These are phyloP conservation scores for Leptographium radiaticola DNA, from an alignment of 2,329 filamentous ascomycete genomes.

Conservation along the genomic window DNA sequence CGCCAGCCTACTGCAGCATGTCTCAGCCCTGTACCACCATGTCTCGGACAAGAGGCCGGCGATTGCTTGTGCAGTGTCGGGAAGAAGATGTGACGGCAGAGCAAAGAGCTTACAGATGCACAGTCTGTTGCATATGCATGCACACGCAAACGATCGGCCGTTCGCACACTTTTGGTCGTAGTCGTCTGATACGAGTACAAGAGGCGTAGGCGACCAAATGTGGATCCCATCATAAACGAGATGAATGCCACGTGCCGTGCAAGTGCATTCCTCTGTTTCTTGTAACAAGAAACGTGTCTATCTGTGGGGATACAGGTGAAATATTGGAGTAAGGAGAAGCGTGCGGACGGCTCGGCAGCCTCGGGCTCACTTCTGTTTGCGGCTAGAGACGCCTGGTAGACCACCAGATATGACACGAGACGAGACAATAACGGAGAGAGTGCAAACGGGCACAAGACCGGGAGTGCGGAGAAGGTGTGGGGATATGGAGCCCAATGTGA, in stretches of 20 bases:
- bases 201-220: no score
- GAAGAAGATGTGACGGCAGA: no score
- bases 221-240: neutral
- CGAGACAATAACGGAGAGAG: neutral
- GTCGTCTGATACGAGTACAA: no score
- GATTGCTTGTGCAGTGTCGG: no score
- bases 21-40: neutral
- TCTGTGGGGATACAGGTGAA: neutral
- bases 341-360: no score
- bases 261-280: neutral
- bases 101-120: no score
- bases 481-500: neutral
- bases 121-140: no score
- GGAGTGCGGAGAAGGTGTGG: neutral
- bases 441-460: neutral
- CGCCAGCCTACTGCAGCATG: neutral
- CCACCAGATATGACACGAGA: neutral
- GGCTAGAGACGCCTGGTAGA: neutral
- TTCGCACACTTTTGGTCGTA: no score
- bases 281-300: neutral
- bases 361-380: neutral
- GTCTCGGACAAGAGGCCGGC: neutral
- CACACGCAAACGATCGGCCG: no score
- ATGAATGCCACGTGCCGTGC: neutral
- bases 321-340: no score